Base-by-base conservation (phyloP, 805 yeast species). In the Monosporozyma servazzii region DNA sequence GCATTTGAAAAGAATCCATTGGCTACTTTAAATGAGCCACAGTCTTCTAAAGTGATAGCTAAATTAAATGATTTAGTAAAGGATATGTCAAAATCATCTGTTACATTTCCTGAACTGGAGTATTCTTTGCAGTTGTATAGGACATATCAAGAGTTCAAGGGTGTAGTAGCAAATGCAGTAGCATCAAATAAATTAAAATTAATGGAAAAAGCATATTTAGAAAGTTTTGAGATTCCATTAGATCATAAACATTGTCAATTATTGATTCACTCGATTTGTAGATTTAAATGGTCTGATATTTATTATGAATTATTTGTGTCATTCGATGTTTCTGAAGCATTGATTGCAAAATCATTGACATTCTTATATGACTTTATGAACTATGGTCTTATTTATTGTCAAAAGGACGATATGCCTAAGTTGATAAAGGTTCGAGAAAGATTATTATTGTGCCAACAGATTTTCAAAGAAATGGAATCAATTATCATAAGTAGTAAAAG, bases 81-180 rank as follows among this genome's bases (percentile, higher is more conserved):
- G n/a, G 44, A 42, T 3, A 8, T 48, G 15, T 13, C 13, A 11
- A 18, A 30, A 33, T 33, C 40, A 20, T 40, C 33, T 21, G 40
- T 42, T 7, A 48, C 47, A 2, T 48, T 48, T 17, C 40, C 51
- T 17, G 51, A 48, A 27, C 31, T 43, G 46, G 51, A 42, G 10
- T 29, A 43, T 33, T 29, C 43, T 7, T 6, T 48, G 5, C 41
- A 48, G 21, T 43, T 48, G 27, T 31, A 33, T 17, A 23, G 43
- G 17, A 25, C 33, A 13, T 20, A 40, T 33, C 18, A 31, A 42
- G 15, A 29, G 18, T 42, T 48, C 17, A 17, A 43, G 18, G 10
- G n/a, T 6, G 33, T 15, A 10, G 44, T 39, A 8, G 88, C 83
- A 63, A 84, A 80, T 0, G 75, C 72, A 15, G 27, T 51, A 4